Percentiles rank a stretch among this genome's conserved stretches.
Conservation (phyloP, 345 rosid species). For the Streptanthus diversifolius region DNA sequence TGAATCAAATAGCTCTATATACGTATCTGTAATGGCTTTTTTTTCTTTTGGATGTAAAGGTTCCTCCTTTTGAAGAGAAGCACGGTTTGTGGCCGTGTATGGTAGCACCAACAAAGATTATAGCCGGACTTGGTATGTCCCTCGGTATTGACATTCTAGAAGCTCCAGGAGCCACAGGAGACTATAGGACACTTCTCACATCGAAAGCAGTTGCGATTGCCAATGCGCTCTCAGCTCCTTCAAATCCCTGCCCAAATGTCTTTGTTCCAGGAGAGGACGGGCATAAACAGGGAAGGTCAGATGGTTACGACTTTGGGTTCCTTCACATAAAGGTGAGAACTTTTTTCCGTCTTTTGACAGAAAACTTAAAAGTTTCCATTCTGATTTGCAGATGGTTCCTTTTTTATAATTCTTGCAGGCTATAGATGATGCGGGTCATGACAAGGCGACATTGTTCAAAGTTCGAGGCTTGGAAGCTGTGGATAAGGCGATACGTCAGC, state of each 20-base stretch:
- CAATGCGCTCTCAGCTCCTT: constrained; percentile 75
- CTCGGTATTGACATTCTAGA: constrained; percentile 87
- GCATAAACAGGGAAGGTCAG: constrained; percentile 62
- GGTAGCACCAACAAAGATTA: constrained; percentile 98
- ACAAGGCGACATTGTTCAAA: constrained; percentile 82
- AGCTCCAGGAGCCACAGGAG: constrained; percentile 96
- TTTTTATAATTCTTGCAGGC: constrained; percentile 49
- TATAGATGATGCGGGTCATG: constrained; percentile 97
- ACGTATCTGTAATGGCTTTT: background rate
- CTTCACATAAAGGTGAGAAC: constrained; percentile 80
- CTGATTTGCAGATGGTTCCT: background rate
- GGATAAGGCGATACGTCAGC: constrained; percentile 72
- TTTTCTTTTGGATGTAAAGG: constrained; percentile 41
- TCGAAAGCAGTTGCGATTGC: constrained; percentile 80
- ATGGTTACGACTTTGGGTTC: constrained; percentile 93
- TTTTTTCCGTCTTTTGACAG: background rate
- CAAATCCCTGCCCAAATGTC: constrained; percentile 52
- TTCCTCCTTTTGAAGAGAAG: constrained; percentile 65
- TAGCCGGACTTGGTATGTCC: constrained; percentile 90
- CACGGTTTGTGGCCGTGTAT: constrained; percentile 92
- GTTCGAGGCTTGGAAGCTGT: constrained; percentile 80
- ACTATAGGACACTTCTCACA: constrained; percentile 81
- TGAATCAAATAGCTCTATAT: background rate
- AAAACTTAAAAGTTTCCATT: background rate
- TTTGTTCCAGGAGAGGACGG: constrained; percentile 90